phyloP scores from a whole-genome alignment of 2,329 filamentous ascomycete genomes.

The Penicillium brevicompactum region DNA sequence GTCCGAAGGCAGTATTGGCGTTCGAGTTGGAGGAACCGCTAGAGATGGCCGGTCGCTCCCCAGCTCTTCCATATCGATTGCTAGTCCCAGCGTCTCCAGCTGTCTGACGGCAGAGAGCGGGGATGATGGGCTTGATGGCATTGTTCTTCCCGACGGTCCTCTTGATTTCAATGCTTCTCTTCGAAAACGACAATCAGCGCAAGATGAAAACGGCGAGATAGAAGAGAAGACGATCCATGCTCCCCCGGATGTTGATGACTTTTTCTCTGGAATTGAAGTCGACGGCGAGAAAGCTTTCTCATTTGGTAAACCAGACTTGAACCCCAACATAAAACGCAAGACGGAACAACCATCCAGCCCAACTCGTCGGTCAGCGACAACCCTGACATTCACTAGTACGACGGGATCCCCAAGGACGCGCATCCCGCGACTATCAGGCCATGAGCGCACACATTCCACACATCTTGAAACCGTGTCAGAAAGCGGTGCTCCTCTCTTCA shows the following conservation, averaged over 20 bases:
- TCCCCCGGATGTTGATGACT: constrained; percentile 64
- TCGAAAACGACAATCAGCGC: constrained; percentile 65
- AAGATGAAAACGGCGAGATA: constrained; percentile 36
- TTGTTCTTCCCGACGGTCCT: constrained; percentile 80
- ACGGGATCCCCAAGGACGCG: constrained; percentile 62
- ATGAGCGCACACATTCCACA: constrained; percentile 71
- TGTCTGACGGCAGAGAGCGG: constrained; percentile 91
- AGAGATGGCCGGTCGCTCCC: constrained; percentile 77
- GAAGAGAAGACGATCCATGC: constrained; percentile 24
- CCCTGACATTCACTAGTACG: constrained; percentile 89
- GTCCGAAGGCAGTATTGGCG: constrained; percentile 90
- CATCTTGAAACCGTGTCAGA: constrained; percentile 88
- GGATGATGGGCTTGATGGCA: constrained; percentile 87
- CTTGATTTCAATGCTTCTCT: constrained; percentile 81
- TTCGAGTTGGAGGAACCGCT: constrained; percentile 82
- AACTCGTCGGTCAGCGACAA: constrained; percentile 71
- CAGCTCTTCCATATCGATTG: constrained; percentile 82
- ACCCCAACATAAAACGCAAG: constrained; percentile 90
- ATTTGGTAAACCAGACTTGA: constrained; percentile 76
- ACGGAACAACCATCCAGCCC: constrained; percentile 69
- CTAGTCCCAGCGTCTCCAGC: constrained; percentile 91
- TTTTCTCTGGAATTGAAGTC: constrained; percentile 83
- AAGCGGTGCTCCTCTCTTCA: constrained; percentile 71
- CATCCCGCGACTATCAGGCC: constrained; percentile 74
- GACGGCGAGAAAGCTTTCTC: constrained; percentile 81